A percentile compares a stretch with the other conserved stretches of the same genome.
Conservation (phyloP, 1,284 basidiomycete genomes). For the Boletus sp. region DNA sequence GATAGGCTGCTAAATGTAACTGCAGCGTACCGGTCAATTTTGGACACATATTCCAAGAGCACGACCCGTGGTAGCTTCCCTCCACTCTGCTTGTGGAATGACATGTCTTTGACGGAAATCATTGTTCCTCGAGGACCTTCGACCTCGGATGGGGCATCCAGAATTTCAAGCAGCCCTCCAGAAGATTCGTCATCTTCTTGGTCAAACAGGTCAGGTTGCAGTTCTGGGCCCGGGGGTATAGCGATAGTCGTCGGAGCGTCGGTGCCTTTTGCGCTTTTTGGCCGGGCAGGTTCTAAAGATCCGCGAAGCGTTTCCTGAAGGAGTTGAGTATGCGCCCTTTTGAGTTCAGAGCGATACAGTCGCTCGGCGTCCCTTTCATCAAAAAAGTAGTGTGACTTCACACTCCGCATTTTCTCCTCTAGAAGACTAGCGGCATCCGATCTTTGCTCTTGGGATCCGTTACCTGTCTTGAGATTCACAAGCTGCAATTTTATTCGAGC, state of each 20-base stretch:
- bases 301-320: conserved; percentile 60
- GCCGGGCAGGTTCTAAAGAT: not conserved
- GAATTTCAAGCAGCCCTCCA: conserved; percentile 73
- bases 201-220: conserved; percentile 48
- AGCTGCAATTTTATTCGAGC: conserved; percentile 58
- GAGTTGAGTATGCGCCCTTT: conserved; percentile 48
- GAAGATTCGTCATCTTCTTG: conserved; percentile 47
- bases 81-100: conserved; percentile 78
- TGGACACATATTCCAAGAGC: conserved; percentile 64
- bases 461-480: conserved; percentile 37
- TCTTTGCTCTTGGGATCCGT: conserved; percentile 4
- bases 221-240: not conserved
- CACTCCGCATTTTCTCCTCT: conserved; percentile 50
- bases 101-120: conserved; percentile 72
- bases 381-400: conserved; percentile 76
- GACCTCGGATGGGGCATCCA: conserved; percentile 65
- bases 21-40: conserved; percentile 72
- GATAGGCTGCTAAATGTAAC: conserved; percentile 68
- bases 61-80: conserved; percentile 71
- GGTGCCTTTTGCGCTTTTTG: not conserved
- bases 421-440: conserved; percentile 31
- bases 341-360: conserved; percentile 55
- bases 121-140: conserved; percentile 54
- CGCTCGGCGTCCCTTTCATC: conserved; percentile 66
- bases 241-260: conserved; percentile 2